Evolutionary conservation across 208 protist species (phyloP), one percentile per base, ranked within the genome.

Genomic region (Wallacemonas sp.): DNA sequence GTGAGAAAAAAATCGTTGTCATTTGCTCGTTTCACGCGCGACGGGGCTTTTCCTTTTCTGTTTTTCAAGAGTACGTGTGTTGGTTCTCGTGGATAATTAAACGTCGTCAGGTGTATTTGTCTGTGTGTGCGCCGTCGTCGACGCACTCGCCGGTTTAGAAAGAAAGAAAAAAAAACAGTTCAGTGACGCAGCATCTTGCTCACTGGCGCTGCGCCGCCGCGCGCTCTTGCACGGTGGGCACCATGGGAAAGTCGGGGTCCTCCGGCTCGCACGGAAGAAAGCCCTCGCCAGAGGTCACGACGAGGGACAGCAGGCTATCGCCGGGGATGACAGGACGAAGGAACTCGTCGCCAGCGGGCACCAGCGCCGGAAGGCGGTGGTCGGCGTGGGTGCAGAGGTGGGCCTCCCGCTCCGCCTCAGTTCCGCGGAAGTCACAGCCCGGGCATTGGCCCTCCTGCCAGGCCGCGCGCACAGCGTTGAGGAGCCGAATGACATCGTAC

Each of bases 161-260:
- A n/a, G n/a, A n/a, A n/a, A n/a, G n/a, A n/a, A n/a, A n/a, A n/a
- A n/a, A n/a, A n/a, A n/a, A n/a, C n/a, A n/a, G n/a, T n/a, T n/a
- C n/a, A n/a, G n/a, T n/a, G n/a, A n/a, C n/a, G n/a, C n/a, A n/a
- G n/a, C n/a, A n/a, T n/a, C n/a, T n/a, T n/a, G n/a, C n/a, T n/a
- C n/a, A n/a, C n/a, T n/a, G n/a, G n/a, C 57, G 64, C 45, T 65
- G 32, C 10, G 11, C 20, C 26, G 52, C 52, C 4, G 52, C 52
- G n/a, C 52, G 52, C 20, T 87, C 67, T 8, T 71, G 26, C 29
- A 81, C 41, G 11, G 89, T 95, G 0, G 89, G 86, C 48, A 90
- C 84, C 83, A 95, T 88, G 14, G 89, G 86, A 63, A 84, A 95
- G 41, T 92, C 89, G 0, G 76, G 77, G n/a, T 88, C 89, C 18